These are phyloP conservation scores for Pholiota molesta DNA, from an alignment of 768 basidiomycete genomes.

Conservation along the genomic window DNA sequence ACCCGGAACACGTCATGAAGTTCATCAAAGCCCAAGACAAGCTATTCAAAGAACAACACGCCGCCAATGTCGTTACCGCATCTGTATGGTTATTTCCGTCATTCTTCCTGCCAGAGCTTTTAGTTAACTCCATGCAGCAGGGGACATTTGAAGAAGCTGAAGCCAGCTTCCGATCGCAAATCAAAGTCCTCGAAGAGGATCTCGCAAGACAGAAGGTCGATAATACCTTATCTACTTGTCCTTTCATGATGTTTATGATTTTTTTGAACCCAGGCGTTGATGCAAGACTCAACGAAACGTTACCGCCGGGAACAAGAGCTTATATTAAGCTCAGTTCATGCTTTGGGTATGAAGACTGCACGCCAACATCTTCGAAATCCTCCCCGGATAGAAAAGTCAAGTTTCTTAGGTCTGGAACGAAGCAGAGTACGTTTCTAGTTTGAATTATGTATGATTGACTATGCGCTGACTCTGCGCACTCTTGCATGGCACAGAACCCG, in stretches of 20 bases:
- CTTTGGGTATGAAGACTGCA: slow-evolving; percentile 63
- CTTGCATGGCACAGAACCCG: slow-evolving; percentile 21
- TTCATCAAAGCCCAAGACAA: slow-evolving; percentile 94
- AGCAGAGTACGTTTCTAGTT: slow-evolving; percentile 39
- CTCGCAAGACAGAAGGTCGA: slow-evolving; percentile 57
- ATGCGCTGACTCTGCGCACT: not conserved
- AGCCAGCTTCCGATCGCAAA: slow-evolving; percentile 62
- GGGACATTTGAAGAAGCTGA: slow-evolving; percentile 76
- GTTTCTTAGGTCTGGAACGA: slow-evolving; percentile 75
- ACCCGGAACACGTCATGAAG: slow-evolving; percentile 36
- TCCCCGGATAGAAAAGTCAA: slow-evolving; percentile 53
- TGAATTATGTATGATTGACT: not conserved
- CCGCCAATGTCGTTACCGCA: slow-evolving; percentile 49
- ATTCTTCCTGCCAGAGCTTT: not conserved
- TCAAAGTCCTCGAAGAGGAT: slow-evolving; percentile 69
- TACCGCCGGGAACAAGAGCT: slow-evolving; percentile 81
- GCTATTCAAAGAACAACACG: slow-evolving; percentile 81
- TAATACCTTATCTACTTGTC: not conserved
- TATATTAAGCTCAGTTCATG: slow-evolving; percentile 78
- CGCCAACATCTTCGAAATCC: slow-evolving; percentile 61
- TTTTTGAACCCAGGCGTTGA: slow-evolving; percentile 40
- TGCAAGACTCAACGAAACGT: slow-evolving; percentile 56
- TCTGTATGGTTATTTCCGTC: slow-evolving; percentile 36
- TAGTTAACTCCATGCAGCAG: slow-evolving; percentile 24
- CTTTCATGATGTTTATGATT: not conserved